Base-by-base conservation (phyloP, 371 early-diverging fungal species). In the Syncephalastrum sp. region DNA sequence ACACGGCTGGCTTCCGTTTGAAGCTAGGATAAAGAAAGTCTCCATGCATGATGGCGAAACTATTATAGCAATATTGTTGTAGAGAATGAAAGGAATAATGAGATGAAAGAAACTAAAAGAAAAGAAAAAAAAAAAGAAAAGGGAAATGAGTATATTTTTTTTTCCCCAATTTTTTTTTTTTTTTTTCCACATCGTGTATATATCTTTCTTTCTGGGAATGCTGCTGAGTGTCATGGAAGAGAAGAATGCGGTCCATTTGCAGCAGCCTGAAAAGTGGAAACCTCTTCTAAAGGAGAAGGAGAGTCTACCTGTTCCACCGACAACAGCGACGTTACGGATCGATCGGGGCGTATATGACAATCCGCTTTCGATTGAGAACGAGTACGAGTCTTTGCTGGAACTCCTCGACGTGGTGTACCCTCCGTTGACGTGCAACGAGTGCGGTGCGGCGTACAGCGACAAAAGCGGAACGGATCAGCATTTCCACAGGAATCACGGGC, bases 1-100 rank as follows among this genome's bases (percentile, higher is more conserved):
- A 84, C 54, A 74, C 81, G 8, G 74, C 79, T 10, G 85, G 83
- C 0, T 84, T 84, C 52, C 67, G 83, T 49, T 62, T 84, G 42
- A 80, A 79, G 51, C 57, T 79, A 38, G 76, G 56, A 61, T 72
- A 58, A 56, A 38, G 51, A 52, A 53, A 24, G 2, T 4, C 13
- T 45, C 10, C 25, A 25, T 25, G 46, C 10, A n/a, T 5, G 14
- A 17, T 43, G 43, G 42, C 1, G 14, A 53, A 15, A 53, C 14
- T 13, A 17, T 33, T 21, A 55, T 21, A 24, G 45, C 19, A 17
- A 45, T 24, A 46, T n/a, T 45, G 21, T 21, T 21, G 2, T 21
- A 23, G 15, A 44, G 55, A 27, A 55, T 27, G 45, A 43, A 46
- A 45, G 8, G 8, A 10, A 33, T 10, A 12, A 33, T 21, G 8